Evolutionary conservation across 1,284 basidiomycete genomes (phyloP), one percentile per base, ranked within the genome.

Genomic region (Volvariella surrecta): DNA sequence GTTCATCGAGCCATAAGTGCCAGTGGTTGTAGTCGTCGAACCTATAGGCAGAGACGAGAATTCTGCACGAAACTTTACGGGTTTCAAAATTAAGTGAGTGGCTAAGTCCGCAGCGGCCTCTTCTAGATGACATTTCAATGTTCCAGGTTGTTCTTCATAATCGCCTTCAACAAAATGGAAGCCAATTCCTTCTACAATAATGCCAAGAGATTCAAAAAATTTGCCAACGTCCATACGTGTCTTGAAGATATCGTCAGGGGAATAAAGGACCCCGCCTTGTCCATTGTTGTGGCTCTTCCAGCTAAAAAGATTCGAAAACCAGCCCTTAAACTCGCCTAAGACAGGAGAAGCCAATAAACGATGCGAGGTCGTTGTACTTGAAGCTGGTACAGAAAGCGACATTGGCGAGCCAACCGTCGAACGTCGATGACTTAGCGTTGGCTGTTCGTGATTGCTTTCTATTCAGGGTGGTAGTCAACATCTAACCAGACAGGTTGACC

Each of bases 241-340:
- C 30, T 71, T 67, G 4, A 64, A 59, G 38, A 82, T 62, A 50
- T 82, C 75, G 48, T 83, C 72, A 9, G 67, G 59, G 1, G 88
- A 89, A 56, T 82, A 85, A 15, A 91, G 65, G n/a, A 81, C 69
- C 47, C 77, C 79, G 37, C 57, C 61, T 47, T 58, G 59, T 17
- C 46, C 51, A 24, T 48, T 52, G 19, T 52, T 53, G 16, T 45
- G 22, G 24, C 67, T 65, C 50, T 77, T 80, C 82, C 82, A 86
- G 57, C 74, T 79, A 66, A 88, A 88, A 28, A 88, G 64, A 52
- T 80, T 86, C 6, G 83, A 83, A 57, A 88, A 84, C 84, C 84
- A 88, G 34, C 83, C 85, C 54, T 83, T 84, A 60, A 87, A 79
- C 57, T 87, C 82, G 48, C 81, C 78, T n/a, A 83, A 78, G n/a